Conservation (phyloP, 2,329 filamentous ascomycete species). For the Claviceps paspali region DNA sequence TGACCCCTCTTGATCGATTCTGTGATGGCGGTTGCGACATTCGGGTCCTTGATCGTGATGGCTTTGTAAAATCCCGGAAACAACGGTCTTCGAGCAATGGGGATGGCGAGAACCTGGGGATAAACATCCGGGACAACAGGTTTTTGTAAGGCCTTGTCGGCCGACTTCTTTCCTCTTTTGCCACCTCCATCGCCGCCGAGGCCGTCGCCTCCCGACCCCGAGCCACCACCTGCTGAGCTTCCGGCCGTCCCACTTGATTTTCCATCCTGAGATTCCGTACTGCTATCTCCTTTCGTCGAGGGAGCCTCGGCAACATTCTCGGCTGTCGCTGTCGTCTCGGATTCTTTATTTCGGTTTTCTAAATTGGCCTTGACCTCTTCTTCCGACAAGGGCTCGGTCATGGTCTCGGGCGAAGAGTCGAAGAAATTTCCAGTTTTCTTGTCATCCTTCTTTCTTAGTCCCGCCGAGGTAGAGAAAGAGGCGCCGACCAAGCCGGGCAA, state of each 20-base stretch:
- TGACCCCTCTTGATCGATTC: conserved; percentile 96
- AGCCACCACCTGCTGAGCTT: conserved; percentile 40
- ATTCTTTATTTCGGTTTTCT: conserved; percentile 28
- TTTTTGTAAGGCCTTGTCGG: conserved; percentile 70
- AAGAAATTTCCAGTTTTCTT: conserved; percentile 32
- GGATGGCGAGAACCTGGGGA: conserved; percentile 93
- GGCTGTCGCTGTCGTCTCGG: conserved; percentile 30
- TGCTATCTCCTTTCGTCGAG: conserved; percentile 29
- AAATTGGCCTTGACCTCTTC: conserved; percentile 37
- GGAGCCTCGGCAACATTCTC: conserved; percentile 27
- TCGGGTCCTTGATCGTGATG: conserved; percentile 86
- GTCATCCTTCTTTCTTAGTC: conserved; percentile 22
- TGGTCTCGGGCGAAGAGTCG: conserved; percentile 26
- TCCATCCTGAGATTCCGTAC: conserved; percentile 29
- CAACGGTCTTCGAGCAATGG: conserved; percentile 80
- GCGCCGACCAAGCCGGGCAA: conserved; percentile 15
- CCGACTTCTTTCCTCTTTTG: conserved; percentile 55
- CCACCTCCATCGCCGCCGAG: conserved; percentile 41
- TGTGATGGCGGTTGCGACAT: conserved; percentile 80
- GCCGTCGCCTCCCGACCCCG: conserved; percentile 36
- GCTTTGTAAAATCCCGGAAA: conserved; percentile 99
- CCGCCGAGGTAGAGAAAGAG: conserved; percentile 22
- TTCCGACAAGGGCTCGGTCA: conserved; percentile 33
- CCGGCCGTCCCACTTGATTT: conserved; percentile 25
- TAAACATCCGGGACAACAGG: conserved; percentile 87